Base-by-base conservation (phyloP, 495 filamentous ascomycete genomes). In the Symbiotaphrina buchneri region DNA sequence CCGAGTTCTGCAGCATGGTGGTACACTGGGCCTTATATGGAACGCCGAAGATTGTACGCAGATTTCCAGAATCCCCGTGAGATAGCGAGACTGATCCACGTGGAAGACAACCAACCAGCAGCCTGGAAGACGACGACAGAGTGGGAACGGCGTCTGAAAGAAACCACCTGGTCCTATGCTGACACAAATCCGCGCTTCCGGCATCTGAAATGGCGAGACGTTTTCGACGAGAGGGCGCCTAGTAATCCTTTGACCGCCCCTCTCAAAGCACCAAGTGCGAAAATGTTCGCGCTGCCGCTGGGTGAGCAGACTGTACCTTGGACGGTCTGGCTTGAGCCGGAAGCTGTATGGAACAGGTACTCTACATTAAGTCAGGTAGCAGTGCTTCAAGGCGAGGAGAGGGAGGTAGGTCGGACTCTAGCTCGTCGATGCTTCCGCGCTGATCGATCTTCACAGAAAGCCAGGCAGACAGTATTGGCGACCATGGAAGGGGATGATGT, bases 31-130 rank as follows among this genome's bases (percentile, higher is more conserved):
- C 3, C 52, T 71, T 46, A 65, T 76, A 11, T 76, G 71, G 63
- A 73, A 75, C 29, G 47, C 68, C 28, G 70, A 75, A 45, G 69
- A 72, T 33, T 74, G 65, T 69, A 34, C 37, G 56, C 43, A 21
- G 15, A 15, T 14, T 20, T 6, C 6, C 22, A 13, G 16, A 6
- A 15, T 22, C 23, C 5, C 17, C 10, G 14, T 18, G 4, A 39
- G 32, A 14, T 24, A 36, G 21, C 18, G 14, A 19, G 37, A 20
- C 1, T 21, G 16, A 35, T 14, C 11, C 4, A 4, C 14, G 26
- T 4, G 16, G 17, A 8, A 61, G 56, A 65, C 36, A 72, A 71
- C 37, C 59, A 62, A 28, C 53, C 59, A 4, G 41, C 44, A 26
- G 39, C 35, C 1, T 64, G 60, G 51, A 25, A 39, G 8, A 41